A percentile compares a stretch with the other conserved stretches of the same genome.
These are phyloP conservation scores for Blastobotrys robertii DNA, from an alignment of 805 yeast species.

Conservation along the genomic window DNA sequence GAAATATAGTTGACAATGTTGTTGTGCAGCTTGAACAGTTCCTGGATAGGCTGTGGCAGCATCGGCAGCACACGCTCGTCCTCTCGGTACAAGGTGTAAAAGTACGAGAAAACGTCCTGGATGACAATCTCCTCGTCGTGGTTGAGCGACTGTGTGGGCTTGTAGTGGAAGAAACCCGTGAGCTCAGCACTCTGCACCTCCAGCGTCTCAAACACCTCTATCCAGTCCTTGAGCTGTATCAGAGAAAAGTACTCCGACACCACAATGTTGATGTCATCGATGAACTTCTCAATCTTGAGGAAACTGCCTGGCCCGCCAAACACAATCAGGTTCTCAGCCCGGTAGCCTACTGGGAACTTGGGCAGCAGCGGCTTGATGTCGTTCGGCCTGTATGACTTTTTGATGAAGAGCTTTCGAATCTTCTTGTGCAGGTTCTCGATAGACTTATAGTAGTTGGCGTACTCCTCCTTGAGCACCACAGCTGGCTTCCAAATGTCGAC, in stretches of 20 bases:
- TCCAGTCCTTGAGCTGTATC: slow-evolving; percentile 66
- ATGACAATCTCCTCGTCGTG: slow-evolving; percentile 50
- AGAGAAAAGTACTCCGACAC: slow-evolving; percentile 47
- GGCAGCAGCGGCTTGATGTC: slow-evolving; percentile 21
- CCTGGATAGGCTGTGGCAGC: slow-evolving; percentile 62
- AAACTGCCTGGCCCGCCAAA: slow-evolving; percentile 9
- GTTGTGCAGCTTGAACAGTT: slow-evolving; percentile 55
- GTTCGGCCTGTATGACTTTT: slow-evolving; percentile 25
- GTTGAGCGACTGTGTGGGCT: slow-evolving; percentile 29
- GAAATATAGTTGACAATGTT: slow-evolving; percentile 57
- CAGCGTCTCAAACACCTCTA: slow-evolving; percentile 58
- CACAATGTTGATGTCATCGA: slow-evolving; percentile 53
- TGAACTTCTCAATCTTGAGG: slow-evolving; percentile 43
- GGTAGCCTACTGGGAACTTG: slow-evolving; percentile 12
- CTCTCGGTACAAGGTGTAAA: slow-evolving; percentile 45
- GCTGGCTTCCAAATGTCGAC: slow-evolving; percentile 29
- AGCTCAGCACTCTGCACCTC: slow-evolving; percentile 59
- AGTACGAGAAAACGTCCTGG: slow-evolving; percentile 62
- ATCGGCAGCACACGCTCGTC: slow-evolving; percentile 35
- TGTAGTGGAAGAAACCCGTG: slow-evolving; percentile 47
- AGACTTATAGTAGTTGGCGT: slow-evolving; percentile 18
- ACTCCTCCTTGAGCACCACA: slow-evolving; percentile 10
- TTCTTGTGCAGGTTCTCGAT: slow-evolving; percentile 43
- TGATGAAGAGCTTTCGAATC: slow-evolving; percentile 49
- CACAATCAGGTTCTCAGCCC: slow-evolving; percentile 12